A percentile compares a stretch with the other conserved stretches of the same genome.
Evolutionary conservation across 1,139 yeast genomes (phyloP).

Genomic region (Geotrichum fermentans): DNA sequence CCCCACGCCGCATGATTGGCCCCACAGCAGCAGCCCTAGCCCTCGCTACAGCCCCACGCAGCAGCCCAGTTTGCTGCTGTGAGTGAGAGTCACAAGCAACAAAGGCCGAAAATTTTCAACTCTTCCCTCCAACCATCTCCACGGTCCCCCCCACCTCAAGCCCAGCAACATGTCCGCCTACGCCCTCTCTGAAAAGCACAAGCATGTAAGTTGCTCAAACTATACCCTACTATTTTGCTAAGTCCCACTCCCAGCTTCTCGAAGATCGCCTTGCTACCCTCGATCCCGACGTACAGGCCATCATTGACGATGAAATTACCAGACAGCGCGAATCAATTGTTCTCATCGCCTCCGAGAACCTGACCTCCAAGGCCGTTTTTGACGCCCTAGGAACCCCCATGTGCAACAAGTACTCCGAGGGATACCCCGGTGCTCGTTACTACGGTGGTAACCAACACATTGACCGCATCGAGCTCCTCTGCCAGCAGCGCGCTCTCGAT

Average conservation of each 20-base stretch:
- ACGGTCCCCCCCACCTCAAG: not conserved
- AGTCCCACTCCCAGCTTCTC: conserved; percentile 25
- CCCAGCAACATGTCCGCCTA: conserved; percentile 30
- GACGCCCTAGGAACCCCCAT: conserved; percentile 91
- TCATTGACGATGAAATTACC: conserved; percentile 63
- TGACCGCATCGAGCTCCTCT: conserved; percentile 81
- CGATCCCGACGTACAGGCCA: conserved; percentile 82
- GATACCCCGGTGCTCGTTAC: conserved; percentile 95
- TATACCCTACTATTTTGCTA: not conserved
- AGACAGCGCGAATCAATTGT: conserved; percentile 90
- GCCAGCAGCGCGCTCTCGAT: conserved; percentile 86
- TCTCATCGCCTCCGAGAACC: conserved; percentile 90
- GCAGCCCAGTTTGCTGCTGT: no score
- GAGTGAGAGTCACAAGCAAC: no score
- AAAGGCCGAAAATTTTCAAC: not conserved
- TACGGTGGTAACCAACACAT: conserved; percentile 95
- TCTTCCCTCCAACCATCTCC: not conserved
- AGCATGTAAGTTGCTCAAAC: conserved; percentile 24
- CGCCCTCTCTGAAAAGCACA: conserved; percentile 35
- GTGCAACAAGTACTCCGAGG: conserved; percentile 98
- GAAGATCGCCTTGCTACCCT: conserved; percentile 43
- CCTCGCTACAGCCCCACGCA: no score
- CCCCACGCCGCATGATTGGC: no score
- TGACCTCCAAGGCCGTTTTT: conserved; percentile 91
- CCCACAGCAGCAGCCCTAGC: not conserved